Base-by-base conservation (phyloP, 176 grass and related monocot genomes). In the Carex cristatella region DNA sequence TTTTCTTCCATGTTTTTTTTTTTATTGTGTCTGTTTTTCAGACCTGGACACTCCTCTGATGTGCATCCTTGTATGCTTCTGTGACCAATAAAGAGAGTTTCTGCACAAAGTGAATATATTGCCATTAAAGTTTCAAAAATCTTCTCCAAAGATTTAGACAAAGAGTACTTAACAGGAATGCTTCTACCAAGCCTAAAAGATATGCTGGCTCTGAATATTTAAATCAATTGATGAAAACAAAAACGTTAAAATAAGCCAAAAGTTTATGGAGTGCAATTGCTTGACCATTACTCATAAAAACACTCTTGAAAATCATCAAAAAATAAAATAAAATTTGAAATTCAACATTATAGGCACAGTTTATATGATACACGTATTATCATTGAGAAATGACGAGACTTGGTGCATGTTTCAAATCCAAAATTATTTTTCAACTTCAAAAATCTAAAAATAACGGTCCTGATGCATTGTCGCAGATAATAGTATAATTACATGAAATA, bases 61-160 rank as follows among this genome's bases (percentile, higher is more conserved):
- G 97, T 27, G 93, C 93, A 87, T 99, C 97, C 87, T 91, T 94
- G 85, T 99, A 99, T 42, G 97, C 97, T 80, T 94, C 93, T 12
- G 91, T 99, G 40, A 99, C 93, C 85, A 99, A 65, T 65, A 88
- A 87, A 16, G 96, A 99, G 16, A 99, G 91, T 79, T 94, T 92
- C 97, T 99, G 88, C 55, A 68, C 60, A 82, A 74, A 65, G 51
- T 64, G 3, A 73, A 33, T 61, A 65, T 28, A 55, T 72, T 81
- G 55, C 10, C 11, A 58, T 2, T 61, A 87, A 79, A 82, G 18
- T 66, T 49, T 74, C 40, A 51, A 23, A 9, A 74, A 51, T 28
- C 70, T 28, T 51, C 42, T 51, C 70, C n/a, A 13, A 13, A 74
- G 8, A 44, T 51, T 74, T 51, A 74, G 38, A 46, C 37, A 12